phyloP scores from a whole-genome alignment of 1,284 basidiomycete species.

The Pterulicium gracile region DNA sequence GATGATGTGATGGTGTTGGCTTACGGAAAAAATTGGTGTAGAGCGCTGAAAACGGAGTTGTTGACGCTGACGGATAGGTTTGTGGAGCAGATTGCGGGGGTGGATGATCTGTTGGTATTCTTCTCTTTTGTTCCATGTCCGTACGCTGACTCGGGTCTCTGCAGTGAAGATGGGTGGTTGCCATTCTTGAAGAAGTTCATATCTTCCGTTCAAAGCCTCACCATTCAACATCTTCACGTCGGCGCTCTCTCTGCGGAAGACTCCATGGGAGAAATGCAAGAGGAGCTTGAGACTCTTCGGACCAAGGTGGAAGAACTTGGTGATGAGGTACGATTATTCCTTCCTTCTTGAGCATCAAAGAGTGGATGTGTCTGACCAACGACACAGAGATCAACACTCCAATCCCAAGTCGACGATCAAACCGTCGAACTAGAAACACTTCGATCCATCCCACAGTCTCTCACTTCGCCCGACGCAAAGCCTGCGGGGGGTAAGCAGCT shows the following conservation, averaged over 20 bases:
- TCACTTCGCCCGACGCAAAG: conserved; percentile 24
- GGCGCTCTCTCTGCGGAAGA: conserved; percentile 31
- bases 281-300: conserved; percentile 53
- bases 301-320: conserved; percentile 47
- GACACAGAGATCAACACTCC: conserved; percentile 39
- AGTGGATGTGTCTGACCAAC: too few relatives aligned
- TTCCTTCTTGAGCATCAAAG: too few relatives aligned
- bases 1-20: too few relatives aligned
- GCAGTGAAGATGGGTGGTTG: conserved; percentile 55
- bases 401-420: conserved; percentile 44
- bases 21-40: too few relatives aligned
- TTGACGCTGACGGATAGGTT: conserved; percentile 59
- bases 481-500: conserved; percentile 36
- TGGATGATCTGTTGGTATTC: conserved; percentile 49
- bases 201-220: conserved; percentile 53
- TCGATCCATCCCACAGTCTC: conserved; percentile 38
- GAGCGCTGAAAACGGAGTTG: conserved; percentile 51
- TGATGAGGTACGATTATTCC: conserved; percentile 40
- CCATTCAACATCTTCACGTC: conserved; percentile 53
- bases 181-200: conserved; percentile 52
- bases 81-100: conserved; percentile 46
- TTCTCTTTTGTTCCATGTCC: conserved; percentile 4
- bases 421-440: conserved; percentile 58
- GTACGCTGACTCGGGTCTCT: conserved; percentile 4
- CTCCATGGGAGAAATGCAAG: conserved; percentile 35